phyloP scores from a whole-genome alignment of 352 stramenopile species.

The Phytophthora rubi region DNA sequence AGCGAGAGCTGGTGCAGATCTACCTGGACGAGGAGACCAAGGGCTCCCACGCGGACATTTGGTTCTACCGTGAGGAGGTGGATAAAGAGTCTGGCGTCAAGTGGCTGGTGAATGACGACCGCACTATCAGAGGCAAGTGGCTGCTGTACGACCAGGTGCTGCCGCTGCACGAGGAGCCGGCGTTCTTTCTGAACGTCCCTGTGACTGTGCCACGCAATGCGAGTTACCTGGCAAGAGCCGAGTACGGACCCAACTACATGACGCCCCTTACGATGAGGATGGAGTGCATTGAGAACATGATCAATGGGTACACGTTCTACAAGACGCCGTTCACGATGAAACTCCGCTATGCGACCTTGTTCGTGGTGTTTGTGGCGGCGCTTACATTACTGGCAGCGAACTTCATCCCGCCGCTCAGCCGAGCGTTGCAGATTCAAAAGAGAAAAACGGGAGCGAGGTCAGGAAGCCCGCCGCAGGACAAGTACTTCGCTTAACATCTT shows the following conservation, averaged over 20 bases:
- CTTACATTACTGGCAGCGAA: slow-evolving; percentile 39
- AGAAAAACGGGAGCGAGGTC: slow-evolving; percentile 21
- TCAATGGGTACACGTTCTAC: slow-evolving; percentile 82
- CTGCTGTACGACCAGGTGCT: slow-evolving; percentile 74
- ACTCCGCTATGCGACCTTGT: slow-evolving; percentile 30
- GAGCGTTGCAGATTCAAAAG: slow-evolving; percentile 27
- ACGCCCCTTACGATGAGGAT: slow-evolving; percentile 73
- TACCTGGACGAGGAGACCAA: slow-evolving; percentile 53
- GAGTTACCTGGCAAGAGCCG: slow-evolving; percentile 60
- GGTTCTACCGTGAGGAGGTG: slow-evolving; percentile 70
- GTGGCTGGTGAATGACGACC: slow-evolving; percentile 77
- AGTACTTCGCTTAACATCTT: slow-evolving; percentile 40
- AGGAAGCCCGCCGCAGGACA: slow-evolving; percentile 24
- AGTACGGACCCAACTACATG: slow-evolving; percentile 79
- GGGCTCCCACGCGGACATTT: slow-evolving; percentile 80
- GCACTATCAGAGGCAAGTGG: slow-evolving; percentile 70
- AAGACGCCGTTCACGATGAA: slow-evolving; percentile 41
- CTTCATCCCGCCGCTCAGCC: slow-evolving; percentile 33
- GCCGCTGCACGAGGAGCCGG: slow-evolving; percentile 47
- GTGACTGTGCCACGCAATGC: slow-evolving; percentile 67
- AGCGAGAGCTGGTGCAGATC: slow-evolving; percentile 75
- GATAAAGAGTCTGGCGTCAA: slow-evolving; percentile 37
- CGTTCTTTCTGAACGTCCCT: slow-evolving; percentile 58
- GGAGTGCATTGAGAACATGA: slow-evolving; percentile 83
- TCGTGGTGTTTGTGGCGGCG: slow-evolving; percentile 33